phyloP scores from a whole-genome alignment of 1,284 basidiomycete genomes.

The Ustilago tritici region DNA sequence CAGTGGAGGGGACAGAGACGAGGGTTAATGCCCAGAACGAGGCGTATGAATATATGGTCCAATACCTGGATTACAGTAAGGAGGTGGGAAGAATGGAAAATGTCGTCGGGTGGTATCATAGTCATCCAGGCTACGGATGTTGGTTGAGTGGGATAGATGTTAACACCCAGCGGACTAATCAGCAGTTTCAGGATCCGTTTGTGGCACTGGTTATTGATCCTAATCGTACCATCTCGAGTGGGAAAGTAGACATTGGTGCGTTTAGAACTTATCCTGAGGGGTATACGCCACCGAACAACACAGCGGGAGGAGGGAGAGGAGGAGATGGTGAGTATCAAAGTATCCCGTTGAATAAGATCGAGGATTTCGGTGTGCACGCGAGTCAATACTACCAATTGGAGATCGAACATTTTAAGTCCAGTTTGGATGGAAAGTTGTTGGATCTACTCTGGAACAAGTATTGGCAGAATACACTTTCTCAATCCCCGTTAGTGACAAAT shows the following conservation, averaged over 20 bases:
- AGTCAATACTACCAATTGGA: slow-evolving; percentile 94
- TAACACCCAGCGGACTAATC: slow-evolving; percentile 93
- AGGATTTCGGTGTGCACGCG: slow-evolving; percentile 85
- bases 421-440: slow-evolving; percentile 85
- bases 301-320: slow-evolving; percentile 59
- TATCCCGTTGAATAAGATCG: slow-evolving; percentile 78
- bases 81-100: slow-evolving; percentile 87
- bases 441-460: slow-evolving; percentile 98
- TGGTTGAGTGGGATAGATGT: slow-evolving; percentile 99
- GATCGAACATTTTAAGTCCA: slow-evolving; percentile 93
- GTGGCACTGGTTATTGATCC: slow-evolving; percentile 98
- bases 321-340: slow-evolving; percentile 79
- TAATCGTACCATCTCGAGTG: slow-evolving; percentile 95
- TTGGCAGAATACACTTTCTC: slow-evolving; percentile 95
- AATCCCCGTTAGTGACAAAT: slow-evolving; percentile 89
- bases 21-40: slow-evolving; percentile 95
- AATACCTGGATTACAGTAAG: slow-evolving; percentile 83
- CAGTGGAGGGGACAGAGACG: slow-evolving; percentile 98
- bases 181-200: slow-evolving; percentile 94
- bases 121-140: slow-evolving; percentile 98
- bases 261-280: slow-evolving; percentile 94
- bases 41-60: slow-evolving; percentile 98
- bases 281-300: slow-evolving; percentile 73
- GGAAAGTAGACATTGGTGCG: slow-evolving; percentile 97
- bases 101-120: slow-evolving; percentile 98